Evolutionary conservation across 1,284 basidiomycete species (phyloP).

Genomic region (Apiotrichum veenhuisii): DNA sequence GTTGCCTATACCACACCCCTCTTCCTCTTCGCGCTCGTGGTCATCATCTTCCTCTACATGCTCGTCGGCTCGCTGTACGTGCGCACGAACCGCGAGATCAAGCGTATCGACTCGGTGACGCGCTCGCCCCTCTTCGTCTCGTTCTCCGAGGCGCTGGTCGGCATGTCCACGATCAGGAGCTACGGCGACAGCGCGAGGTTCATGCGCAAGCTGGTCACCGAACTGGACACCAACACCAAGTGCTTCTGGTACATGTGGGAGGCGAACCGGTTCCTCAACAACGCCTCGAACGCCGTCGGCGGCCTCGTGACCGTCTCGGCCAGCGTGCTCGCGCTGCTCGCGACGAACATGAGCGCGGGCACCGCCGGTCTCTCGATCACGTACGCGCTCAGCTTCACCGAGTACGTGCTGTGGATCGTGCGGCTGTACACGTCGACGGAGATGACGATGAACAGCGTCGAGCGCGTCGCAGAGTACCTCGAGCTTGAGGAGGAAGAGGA

Average conservation of each 20-base stretch:
- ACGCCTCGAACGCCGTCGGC: conserved; percentile 51
- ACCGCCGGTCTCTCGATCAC: conserved; percentile 42
- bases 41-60: conserved; percentile 51
- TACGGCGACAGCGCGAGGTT: conserved; percentile 54
- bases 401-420: conserved; percentile 53
- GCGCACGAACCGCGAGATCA: conserved; percentile 54
- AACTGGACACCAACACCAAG: conserved; percentile 52
- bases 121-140: conserved; percentile 58
- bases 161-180: conserved; percentile 54
- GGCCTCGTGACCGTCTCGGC: conserved; percentile 52
- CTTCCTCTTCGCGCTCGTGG: conserved; percentile 48
- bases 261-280: conserved; percentile 51
- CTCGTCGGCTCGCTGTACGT: conserved; percentile 52
- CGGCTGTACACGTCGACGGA: conserved; percentile 52
- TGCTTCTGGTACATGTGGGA: conserved; percentile 50
- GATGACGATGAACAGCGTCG: conserved; percentile 51
- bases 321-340: conserved; percentile 48
- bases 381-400: conserved; percentile 50
- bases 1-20: conserved; percentile 42
- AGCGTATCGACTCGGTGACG: conserved; percentile 55
- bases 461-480: conserved; percentile 53
- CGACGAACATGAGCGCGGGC: conserved; percentile 46
- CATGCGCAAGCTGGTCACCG: conserved; percentile 48
- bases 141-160: conserved; percentile 52
- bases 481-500: conserved; percentile 53